A percentile compares a stretch with the other conserved stretches of the same genome.
Evolutionary conservation across 805 yeast species (phyloP).

Genomic region (Kazachstania africana): DNA sequence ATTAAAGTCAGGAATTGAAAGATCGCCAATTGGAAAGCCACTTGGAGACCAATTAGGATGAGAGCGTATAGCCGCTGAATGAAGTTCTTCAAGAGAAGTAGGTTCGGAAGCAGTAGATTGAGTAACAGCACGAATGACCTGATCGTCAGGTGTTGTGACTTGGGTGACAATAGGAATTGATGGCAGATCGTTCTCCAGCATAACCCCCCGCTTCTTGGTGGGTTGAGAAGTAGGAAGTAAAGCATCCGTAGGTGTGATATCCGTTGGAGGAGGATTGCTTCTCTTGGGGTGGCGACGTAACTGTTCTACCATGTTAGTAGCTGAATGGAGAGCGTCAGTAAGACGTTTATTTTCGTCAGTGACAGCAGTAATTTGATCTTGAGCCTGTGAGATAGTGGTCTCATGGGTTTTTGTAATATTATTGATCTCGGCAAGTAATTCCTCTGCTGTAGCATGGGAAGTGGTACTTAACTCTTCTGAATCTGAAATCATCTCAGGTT

Average conservation of each 20-base stretch:
- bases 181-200: neutral
- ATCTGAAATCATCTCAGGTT: neutral
- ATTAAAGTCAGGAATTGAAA: neutral
- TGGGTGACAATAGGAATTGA: neutral
- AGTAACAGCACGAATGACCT: neutral
- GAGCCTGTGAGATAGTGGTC: no score
- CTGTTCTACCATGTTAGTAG: no score
- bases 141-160: neutral
- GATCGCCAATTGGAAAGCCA: neutral
- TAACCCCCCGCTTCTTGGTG: no score
- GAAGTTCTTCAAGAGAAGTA: neutral
- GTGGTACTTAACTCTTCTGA: neutral
- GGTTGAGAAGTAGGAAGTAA: no score
- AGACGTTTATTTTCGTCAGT: no score
- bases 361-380: no score
- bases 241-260: no score
- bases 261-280: no score
- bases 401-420: neutral
- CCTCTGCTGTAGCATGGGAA: neutral
- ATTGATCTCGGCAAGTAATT: neutral
- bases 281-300: no score
- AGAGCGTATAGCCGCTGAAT: neutral
- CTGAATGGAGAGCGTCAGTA: no score
- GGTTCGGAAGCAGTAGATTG: neutral
- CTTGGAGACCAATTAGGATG: neutral